phyloP scores from a whole-genome alignment of 495 filamentous ascomycete species.

The Penicillium ucsense region DNA sequence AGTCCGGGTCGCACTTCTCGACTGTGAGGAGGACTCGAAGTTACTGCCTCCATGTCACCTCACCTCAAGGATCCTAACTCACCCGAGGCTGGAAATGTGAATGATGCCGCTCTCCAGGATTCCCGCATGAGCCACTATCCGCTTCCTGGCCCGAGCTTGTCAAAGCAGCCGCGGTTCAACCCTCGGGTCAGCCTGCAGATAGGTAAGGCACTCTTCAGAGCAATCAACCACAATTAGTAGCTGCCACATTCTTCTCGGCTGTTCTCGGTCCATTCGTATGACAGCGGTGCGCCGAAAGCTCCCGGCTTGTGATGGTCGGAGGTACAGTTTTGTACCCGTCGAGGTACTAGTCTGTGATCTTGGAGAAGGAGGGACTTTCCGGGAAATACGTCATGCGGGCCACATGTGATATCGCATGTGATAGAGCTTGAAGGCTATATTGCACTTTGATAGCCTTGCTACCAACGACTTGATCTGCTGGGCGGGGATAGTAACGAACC shows the following conservation, averaged over 20 bases:
- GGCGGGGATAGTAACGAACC: no score
- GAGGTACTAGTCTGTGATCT: no score
- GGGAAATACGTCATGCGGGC: background rate
- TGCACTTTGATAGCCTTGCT: no score
- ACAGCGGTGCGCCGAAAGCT: constrained; percentile 1
- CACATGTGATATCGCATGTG: constrained; percentile 6
- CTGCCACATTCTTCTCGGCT: background rate
- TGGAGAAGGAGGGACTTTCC: background rate
- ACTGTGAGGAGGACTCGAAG: no score
- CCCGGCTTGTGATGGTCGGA: constrained; percentile 5
- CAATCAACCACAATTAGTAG: no score
- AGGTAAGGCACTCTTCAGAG: no score
- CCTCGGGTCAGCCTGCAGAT: background rate
- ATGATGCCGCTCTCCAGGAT: no score
- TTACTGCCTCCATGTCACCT: no score
- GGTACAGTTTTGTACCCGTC: background rate
- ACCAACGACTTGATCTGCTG: no score
- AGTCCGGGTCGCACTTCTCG: no score
- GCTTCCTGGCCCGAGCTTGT: constrained; percentile 1
- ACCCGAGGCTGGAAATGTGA: constrained; percentile 3
- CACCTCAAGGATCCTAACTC: constrained; percentile 4
- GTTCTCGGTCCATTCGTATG: background rate
- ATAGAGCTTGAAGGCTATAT: background rate
- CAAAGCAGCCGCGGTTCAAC: constrained; percentile 11
- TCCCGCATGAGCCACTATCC: background rate